Percentiles rank a stretch among this genome's conserved stretches.
Evolutionary conservation across 495 filamentous ascomycete genomes (phyloP).

Genomic region (Daldinia caldariorum): DNA sequence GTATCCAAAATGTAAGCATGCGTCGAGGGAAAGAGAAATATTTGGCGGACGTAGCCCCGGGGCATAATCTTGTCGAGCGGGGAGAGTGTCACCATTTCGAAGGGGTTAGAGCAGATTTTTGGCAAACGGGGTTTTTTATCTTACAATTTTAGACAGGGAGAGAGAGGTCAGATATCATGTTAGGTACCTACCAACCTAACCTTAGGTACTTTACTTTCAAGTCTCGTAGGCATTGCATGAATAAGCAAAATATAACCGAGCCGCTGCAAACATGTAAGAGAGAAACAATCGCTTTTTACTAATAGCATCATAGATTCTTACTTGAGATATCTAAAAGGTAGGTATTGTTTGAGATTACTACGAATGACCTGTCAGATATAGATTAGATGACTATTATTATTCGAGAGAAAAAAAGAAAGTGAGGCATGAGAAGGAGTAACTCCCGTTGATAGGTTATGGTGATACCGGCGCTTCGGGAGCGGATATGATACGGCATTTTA

Average conservation of each 20-base stretch:
- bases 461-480: not conserved
- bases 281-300: too few relatives aligned
- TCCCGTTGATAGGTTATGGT: not conserved
- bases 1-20: constrained; percentile 11
- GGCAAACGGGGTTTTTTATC: not conserved
- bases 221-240: too few relatives aligned
- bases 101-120: not conserved
- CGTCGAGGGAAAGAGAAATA: constrained; percentile 44
- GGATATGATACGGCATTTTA: not conserved
- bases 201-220: too few relatives aligned
- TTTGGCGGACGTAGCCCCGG: constrained; percentile 43
- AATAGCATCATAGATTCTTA: too few relatives aligned
- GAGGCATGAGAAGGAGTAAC: too few relatives aligned
- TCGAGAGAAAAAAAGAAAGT: too few relatives aligned
- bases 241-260: too few relatives aligned
- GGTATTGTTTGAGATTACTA: constrained; percentile 6
- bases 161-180: not conserved
- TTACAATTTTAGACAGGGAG: not conserved
- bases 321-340: not conserved
- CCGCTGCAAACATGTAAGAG: too few relatives aligned
- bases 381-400: not conserved
- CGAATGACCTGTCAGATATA: not conserved
- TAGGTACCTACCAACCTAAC: too few relatives aligned
- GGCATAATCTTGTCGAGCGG: constrained; percentile 46
- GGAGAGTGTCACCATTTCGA: constrained; percentile 30